Evolutionary conservation across 2,329 filamentous ascomycete genomes (phyloP).

Genomic region (Colletotrichum simmondsii): DNA sequence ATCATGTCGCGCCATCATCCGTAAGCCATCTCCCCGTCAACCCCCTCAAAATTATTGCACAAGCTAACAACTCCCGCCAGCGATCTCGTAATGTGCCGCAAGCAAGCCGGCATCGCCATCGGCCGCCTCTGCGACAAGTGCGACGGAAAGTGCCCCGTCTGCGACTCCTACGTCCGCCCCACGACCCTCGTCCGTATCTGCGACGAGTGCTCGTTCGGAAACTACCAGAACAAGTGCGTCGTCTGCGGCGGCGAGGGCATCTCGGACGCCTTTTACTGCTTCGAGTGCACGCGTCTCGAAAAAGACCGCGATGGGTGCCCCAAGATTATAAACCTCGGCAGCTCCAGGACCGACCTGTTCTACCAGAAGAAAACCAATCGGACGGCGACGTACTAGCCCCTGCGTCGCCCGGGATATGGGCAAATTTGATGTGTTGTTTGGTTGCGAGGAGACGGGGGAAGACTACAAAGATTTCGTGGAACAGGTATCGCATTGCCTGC

Average conservation of each 20-base stretch:
- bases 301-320: slow-evolving; percentile 98
- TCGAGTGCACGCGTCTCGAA: slow-evolving; percentile 95
- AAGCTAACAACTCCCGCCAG: slow-evolving; percentile 54
- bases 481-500: slow-evolving; percentile 30
- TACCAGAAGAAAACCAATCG: slow-evolving; percentile 77
- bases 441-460: slow-evolving; percentile 24
- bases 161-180: slow-evolving; percentile 97
- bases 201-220: slow-evolving; percentile 99
- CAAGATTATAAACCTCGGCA: slow-evolving; percentile 98
- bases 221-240: slow-evolving; percentile 99
- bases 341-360: slow-evolving; percentile 88
- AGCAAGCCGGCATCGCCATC: slow-evolving; percentile 97
- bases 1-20: slow-evolving; percentile 94
- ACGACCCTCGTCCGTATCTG: slow-evolving; percentile 98
- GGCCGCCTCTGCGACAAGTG: slow-evolving; percentile 99
- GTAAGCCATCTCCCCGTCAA: slow-evolving; percentile 57
- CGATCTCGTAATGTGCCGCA: slow-evolving; percentile 99
- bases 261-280: slow-evolving; percentile 98
- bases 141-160: slow-evolving; percentile 99
- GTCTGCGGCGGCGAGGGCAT: slow-evolving; percentile 99
- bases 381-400: slow-evolving; percentile 63
- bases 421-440: slow-evolving; percentile 23
- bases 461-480: slow-evolving; percentile 16
- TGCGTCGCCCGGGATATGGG: slow-evolving; percentile 61
- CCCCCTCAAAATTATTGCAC: slow-evolving; percentile 27